Conservation (phyloP, 805 yeast genomes). For the Cyberlindnera bimundalis region DNA sequence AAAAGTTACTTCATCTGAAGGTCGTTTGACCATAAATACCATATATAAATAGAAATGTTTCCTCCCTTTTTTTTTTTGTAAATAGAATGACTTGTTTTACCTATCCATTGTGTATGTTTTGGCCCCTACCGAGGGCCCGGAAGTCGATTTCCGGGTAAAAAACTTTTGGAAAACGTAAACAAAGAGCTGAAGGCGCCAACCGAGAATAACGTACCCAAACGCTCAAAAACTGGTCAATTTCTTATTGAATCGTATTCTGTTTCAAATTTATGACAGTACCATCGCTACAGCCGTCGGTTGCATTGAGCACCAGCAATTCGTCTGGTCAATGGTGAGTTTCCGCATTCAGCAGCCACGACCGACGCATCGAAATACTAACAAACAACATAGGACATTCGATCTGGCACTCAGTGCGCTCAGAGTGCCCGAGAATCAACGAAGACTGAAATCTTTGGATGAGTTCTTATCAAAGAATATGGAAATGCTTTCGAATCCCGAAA, state of each 20-base stretch:
- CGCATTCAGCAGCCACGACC: no score
- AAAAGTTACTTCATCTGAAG: conserved; percentile 14
- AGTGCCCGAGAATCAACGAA: conserved; percentile 13
- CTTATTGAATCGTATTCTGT: no score
- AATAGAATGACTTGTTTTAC: no score
- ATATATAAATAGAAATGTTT: no score
- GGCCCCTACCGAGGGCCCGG: neutral
- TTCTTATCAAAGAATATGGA: conserved; percentile 17
- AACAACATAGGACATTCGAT: conserved; percentile 24
- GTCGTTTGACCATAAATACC: no score
- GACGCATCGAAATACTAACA: conserved; percentile 11
- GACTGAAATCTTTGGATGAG: conserved; percentile 18
- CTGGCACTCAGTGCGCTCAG: conserved; percentile 22
- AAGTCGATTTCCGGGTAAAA: neutral
- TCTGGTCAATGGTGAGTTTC: conserved; percentile 6
- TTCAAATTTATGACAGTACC: neutral
- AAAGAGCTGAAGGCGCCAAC: conserved; percentile 4
- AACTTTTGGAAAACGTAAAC: conserved; percentile 14
- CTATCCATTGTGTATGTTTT: no score
- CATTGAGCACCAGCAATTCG: neutral
- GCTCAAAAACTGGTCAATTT: no score
- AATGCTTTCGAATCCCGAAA: conserved; percentile 13
- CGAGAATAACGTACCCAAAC: no score
- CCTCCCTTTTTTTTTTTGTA: no score
- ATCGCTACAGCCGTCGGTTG: neutral